Percentiles rank a stretch among this genome's conserved stretches.
Conservation (phyloP, 345 rosid genomes). For the Eucalyptus cloeziana region DNA sequence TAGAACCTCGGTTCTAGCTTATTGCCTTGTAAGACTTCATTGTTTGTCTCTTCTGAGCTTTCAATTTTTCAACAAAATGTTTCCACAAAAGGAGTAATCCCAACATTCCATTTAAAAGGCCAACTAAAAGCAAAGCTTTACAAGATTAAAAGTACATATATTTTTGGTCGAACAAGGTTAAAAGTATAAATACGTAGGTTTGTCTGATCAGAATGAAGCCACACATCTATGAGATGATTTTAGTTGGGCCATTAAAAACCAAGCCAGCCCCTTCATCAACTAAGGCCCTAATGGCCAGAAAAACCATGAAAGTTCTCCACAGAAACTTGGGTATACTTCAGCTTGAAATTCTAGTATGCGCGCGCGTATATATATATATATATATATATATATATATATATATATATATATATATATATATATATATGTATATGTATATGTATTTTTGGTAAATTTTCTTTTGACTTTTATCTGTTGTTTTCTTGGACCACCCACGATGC, state of each 20-base stretch:
- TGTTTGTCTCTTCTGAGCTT: too few relatives aligned
- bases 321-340: neutral
- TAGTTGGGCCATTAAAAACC: neutral
- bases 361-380: too few relatives aligned
- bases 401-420: too few relatives aligned
- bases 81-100: neutral
- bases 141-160: neutral
- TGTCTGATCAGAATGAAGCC: neutral
- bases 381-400: too few relatives aligned
- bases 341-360: too few relatives aligned
- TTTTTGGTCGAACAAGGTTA: too few relatives aligned
- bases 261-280: neutral
- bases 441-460: too few relatives aligned
- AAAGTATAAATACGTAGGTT: neutral
- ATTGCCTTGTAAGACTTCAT: slow-evolving; percentile 1
- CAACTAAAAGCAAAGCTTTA: neutral
- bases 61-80: neutral
- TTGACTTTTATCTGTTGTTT: too few relatives aligned
- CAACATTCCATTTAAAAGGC: too few relatives aligned
- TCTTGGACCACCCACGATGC: too few relatives aligned
- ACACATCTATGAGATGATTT: neutral
- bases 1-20: slow-evolving; percentile 61
- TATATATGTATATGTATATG: too few relatives aligned
- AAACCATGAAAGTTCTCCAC: neutral
- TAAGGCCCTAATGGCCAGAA: neutral